Evolutionary conservation across 495 filamentous ascomycete genomes (phyloP), one percentile per base, ranked within the genome.

Genomic region (Amphirosellinia nigrospora): DNA sequence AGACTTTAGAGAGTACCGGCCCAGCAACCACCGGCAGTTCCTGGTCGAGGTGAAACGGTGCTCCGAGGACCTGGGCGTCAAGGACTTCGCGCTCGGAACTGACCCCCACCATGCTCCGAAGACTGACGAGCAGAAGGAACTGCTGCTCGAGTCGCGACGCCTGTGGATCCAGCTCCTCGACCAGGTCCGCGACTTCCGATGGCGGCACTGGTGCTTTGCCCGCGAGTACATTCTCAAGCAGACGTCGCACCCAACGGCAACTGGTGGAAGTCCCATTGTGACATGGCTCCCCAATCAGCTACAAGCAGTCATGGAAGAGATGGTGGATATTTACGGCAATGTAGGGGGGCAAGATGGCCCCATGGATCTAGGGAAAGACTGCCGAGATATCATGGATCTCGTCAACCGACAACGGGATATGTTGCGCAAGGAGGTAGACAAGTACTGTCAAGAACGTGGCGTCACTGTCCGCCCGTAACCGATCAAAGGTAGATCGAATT

Each of bases 171-270:
- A 86, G 72, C 84, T 88, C 0, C 79, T 97, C 26, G 89, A 97
- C 77, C 91, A 97, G 78, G 92, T 97, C 13, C 89, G 94, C 62
- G 93, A 94, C 74, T 97, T 97, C 82, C 83, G 94, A 69, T 97
- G 94, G 94, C 85, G 94, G 4, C 94, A 97, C 75, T 97, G 94
- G 94, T 89, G 94, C 70, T 97, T 97, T 73, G 93, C 93, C n/a
- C 83, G 93, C 26, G 94, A 97, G 84, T 97, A 97, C 72, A 97
- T 97, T 69, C 86, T 97, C 65, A 93, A 92, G 75, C 86, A 89
- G 68, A 96, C 92, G 0, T 84, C 82, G 0, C 92, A 97, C 74
- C 93, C 94, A 0, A 95, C 92, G 34, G 94, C 94, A 5, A 97
- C 94, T 0, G 94, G 94, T 1, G 94, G 94, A 1, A 95, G 92